phyloP scores from a whole-genome alignment of 768 basidiomycete species.

The Lentinula sp. region DNA sequence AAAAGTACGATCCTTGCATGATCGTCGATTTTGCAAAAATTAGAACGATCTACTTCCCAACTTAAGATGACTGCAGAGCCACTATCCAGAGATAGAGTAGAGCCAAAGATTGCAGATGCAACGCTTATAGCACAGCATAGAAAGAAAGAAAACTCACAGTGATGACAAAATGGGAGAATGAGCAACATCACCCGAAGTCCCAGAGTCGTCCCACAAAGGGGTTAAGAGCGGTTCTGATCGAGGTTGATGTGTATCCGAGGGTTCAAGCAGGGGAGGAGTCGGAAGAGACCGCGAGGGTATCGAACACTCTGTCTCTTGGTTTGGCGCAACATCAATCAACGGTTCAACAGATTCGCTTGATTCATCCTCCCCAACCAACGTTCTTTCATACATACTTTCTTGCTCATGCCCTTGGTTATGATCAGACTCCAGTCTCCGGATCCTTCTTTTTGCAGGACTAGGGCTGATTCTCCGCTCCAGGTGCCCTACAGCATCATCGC shows the following conservation, averaged over 20 bases:
- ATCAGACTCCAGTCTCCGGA: not conserved
- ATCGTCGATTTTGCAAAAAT: not conserved
- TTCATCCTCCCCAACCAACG: not conserved
- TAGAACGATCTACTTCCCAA: not conserved
- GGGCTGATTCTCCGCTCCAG: not conserved
- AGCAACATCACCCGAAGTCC: not conserved
- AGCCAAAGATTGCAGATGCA: not conserved
- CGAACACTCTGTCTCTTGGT: not conserved
- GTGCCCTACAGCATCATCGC: constrained; percentile 2
- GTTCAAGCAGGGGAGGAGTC: constrained; percentile 1
- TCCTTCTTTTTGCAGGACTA: not conserved
- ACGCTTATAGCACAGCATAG: not conserved
- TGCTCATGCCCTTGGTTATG: not conserved
- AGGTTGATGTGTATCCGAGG: not conserved
- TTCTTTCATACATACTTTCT: not conserved
- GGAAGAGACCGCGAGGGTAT: constrained; percentile 1
- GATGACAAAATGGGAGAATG: constrained; percentile 7
- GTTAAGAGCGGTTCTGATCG: not conserved
- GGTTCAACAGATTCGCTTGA: not conserved
- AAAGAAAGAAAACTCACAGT: constrained; percentile 1
- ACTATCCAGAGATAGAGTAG: not conserved
- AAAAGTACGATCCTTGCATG: not conserved
- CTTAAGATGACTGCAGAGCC: not conserved
- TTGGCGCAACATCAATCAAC: not conserved
- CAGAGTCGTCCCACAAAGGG: constrained; percentile 2